Evolutionary conservation across 768 basidiomycete genomes (phyloP).

Genomic region (Tephrocybe rancida): DNA sequence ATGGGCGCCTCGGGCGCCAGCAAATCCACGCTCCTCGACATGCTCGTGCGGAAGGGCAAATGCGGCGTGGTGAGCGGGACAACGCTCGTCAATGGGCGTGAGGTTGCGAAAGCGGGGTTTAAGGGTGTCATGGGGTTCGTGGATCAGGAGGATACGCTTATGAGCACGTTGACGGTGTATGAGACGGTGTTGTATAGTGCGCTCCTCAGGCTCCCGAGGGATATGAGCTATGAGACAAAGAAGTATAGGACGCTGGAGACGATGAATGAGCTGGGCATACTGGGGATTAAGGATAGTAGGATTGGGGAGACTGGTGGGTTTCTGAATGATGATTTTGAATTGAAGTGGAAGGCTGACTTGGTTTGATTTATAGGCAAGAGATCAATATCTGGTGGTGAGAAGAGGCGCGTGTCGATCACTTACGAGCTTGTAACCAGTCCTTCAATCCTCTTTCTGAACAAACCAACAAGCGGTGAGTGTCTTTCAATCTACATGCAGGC

Average conservation of each 20-base stretch:
- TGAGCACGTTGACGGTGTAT: conserved; percentile 97
- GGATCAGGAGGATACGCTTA: conserved; percentile 97
- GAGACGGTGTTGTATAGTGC: conserved; percentile 97
- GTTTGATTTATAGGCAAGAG: conserved; percentile 58
- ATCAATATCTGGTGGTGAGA: conserved; percentile 97
- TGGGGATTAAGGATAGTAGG: conserved; percentile 85
- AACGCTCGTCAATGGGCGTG: conserved; percentile 85
- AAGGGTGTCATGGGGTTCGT: conserved; percentile 91
- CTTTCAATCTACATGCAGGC: neutral
- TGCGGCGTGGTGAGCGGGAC: conserved; percentile 74
- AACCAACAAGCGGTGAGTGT: conserved; percentile 87
- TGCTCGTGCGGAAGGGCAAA: conserved; percentile 90
- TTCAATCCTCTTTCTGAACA: conserved; percentile 94
- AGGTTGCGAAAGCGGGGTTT: conserved; percentile 74
- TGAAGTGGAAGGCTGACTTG: neutral
- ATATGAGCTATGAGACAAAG: conserved; percentile 97
- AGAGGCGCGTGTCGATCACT: conserved; percentile 94
- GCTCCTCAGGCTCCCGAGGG: conserved; percentile 83
- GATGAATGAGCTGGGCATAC: conserved; percentile 92
- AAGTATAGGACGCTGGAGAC: conserved; percentile 93
- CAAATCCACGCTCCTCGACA: conserved; percentile 95
- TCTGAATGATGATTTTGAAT: neutral
- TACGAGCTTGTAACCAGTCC: conserved; percentile 98
- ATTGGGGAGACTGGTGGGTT: conserved; percentile 86
- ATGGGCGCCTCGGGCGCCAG: conserved; percentile 98